phyloP scores from a whole-genome alignment of 2,329 filamentous ascomycete species.

The Botrytis deweyae region DNA sequence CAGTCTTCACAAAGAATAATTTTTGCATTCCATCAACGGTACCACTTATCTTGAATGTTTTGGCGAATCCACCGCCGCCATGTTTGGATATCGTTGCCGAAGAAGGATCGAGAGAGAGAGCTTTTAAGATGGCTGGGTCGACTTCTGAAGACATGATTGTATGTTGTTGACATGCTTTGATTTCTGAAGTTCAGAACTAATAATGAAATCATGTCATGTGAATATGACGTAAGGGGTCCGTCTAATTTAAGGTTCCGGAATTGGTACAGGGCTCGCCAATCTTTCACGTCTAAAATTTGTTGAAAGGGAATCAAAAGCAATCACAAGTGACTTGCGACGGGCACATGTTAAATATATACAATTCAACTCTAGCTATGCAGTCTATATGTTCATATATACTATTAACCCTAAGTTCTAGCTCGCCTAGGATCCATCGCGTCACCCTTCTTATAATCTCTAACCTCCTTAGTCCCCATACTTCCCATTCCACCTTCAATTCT shows the following conservation, averaged over 20 bases:
- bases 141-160: slow-evolving; percentile 48
- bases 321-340: neutral
- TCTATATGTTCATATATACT: slow-evolving; percentile 6
- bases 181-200: neutral
- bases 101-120: slow-evolving; percentile 54
- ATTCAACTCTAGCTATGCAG: neutral
- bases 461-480: slow-evolving; percentile 87
- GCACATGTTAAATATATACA: neutral
- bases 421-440: slow-evolving; percentile 82
- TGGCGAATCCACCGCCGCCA: slow-evolving; percentile 67
- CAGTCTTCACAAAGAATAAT: slow-evolving; percentile 73
- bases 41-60: slow-evolving; percentile 60
- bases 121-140: slow-evolving; percentile 61
- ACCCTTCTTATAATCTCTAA: slow-evolving; percentile 75
- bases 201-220: slow-evolving; percentile 2
- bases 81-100: slow-evolving; percentile 57
- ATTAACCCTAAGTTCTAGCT: slow-evolving; percentile 42
- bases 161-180: neutral
- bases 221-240: slow-evolving; percentile 17
- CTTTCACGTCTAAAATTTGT: neutral
- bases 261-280: neutral
- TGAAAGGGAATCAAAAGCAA: neutral
- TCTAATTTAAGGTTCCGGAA: neutral
- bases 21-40: slow-evolving; percentile 36
- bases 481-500: slow-evolving; percentile 82